Conservation (phyloP, 2,329 filamentous ascomycete species). For the Venturia pyrina region DNA sequence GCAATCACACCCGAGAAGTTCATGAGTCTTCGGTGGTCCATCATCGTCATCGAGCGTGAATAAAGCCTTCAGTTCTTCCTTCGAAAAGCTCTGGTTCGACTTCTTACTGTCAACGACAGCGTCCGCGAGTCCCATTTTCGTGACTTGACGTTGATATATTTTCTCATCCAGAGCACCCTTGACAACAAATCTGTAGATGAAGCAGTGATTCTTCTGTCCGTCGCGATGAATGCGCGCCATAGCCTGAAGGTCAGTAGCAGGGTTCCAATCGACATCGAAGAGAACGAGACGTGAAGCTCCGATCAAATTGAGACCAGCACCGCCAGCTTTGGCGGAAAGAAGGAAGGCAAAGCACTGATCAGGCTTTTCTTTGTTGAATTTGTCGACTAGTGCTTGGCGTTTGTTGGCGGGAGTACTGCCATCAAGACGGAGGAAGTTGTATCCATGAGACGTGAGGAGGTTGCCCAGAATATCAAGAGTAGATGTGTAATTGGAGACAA, state of each 20-base stretch:
- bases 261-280: constrained; percentile 70
- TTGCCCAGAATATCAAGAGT: constrained; percentile 58
- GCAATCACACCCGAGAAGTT: constrained; percentile 54
- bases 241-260: constrained; percentile 61
- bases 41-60: constrained; percentile 54
- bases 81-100: constrained; percentile 50
- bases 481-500: constrained; percentile 68
- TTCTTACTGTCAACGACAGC: constrained; percentile 60
- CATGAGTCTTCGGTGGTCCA: constrained; percentile 55
- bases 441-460: constrained; percentile 49
- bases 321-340: constrained; percentile 62
- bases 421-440: constrained; percentile 58
- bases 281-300: constrained; percentile 60
- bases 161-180: constrained; percentile 64
- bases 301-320: constrained; percentile 59
- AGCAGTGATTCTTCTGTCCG: constrained; percentile 57
- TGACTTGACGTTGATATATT: constrained; percentile 64
- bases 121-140: constrained; percentile 60
- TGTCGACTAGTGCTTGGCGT: constrained; percentile 58
- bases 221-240: constrained; percentile 68
- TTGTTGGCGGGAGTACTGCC: constrained; percentile 55
- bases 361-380: constrained; percentile 53
- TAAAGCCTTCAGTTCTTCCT: constrained; percentile 55
- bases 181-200: constrained; percentile 59
- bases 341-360: constrained; percentile 57